Conservation (phyloP, 495 filamentous ascomycete species). For the Aspergillus sclerotiicarbonarius region DNA sequence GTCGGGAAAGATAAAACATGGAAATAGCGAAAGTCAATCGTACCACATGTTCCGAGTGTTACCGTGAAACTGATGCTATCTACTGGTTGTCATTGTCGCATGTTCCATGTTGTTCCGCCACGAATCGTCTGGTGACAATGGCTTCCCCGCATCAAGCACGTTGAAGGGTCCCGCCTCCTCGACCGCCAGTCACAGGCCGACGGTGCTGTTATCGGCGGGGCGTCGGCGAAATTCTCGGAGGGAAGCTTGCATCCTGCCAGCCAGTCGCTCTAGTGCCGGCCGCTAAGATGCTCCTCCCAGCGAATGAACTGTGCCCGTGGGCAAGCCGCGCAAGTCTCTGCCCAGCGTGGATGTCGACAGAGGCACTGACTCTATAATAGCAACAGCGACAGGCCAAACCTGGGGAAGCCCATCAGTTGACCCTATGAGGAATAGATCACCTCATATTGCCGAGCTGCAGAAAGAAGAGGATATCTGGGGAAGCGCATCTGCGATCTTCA, state of each 20-base stretch:
- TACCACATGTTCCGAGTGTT: too few species aligned
- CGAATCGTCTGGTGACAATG: not conserved
- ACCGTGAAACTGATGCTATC: not conserved
- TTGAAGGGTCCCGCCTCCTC: not conserved
- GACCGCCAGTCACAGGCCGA: not conserved
- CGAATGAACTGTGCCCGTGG: not conserved
- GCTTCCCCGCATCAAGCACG: constrained; percentile 3
- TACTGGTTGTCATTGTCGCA: not conserved
- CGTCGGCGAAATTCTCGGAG: constrained; percentile 30
- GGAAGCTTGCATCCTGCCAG: not conserved
- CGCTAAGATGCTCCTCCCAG: not conserved
- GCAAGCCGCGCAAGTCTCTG: not conserved
- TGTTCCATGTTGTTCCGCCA: not conserved
- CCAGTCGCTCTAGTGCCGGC: not conserved
- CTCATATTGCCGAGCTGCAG: not conserved
- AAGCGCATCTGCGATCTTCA: not conserved
- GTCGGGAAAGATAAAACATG: not conserved
- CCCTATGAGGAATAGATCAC: not conserved
- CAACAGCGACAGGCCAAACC: not conserved
- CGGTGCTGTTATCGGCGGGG: constrained; percentile 17
- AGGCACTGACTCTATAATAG: not conserved
- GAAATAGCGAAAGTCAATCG: not conserved
- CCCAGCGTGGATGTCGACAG: not conserved
- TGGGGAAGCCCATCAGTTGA: not conserved
- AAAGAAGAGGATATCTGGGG: constrained; percentile 1